A percentile compares a stretch with the other conserved stretches of the same genome.
Conservation (phyloP, 108 stramenopile species). For the Craspedostauros australis region DNA sequence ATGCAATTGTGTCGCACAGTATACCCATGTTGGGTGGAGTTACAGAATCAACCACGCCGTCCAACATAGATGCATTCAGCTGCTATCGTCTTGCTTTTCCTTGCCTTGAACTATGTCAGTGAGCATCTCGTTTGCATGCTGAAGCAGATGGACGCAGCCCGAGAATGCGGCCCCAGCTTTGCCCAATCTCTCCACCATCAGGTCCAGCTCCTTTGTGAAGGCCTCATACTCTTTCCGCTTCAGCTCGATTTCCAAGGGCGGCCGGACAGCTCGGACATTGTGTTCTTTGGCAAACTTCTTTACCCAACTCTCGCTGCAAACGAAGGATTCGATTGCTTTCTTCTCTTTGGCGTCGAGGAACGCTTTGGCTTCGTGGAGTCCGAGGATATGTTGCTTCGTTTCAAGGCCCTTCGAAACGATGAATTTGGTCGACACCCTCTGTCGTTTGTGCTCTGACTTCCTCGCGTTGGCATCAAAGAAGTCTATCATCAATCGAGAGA, state of each 20-base stretch:
- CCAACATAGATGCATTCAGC: no score
- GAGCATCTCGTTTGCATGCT: no score
- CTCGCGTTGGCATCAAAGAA: slow-evolving; percentile 25
- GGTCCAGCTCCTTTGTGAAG: no score
- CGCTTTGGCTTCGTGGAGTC: slow-evolving; percentile 16
- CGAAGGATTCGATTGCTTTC: slow-evolving; percentile 15
- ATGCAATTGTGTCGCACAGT: no score
- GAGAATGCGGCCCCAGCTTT: no score
- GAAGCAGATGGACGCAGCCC: no score
- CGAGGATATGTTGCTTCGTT: slow-evolving; percentile 16
- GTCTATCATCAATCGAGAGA: slow-evolving; percentile 13
- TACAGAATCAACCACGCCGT: no score
- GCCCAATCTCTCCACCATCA: no score
- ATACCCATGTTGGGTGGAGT: no score
- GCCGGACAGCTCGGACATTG: background rate
- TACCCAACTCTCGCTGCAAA: slow-evolving; percentile 29
- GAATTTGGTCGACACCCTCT: slow-evolving; percentile 21
- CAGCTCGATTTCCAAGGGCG: background rate
- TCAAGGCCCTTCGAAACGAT: slow-evolving; percentile 28
- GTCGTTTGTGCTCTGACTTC: slow-evolving; percentile 10
- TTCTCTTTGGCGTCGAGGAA: slow-evolving; percentile 26
- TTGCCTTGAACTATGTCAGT: no score
- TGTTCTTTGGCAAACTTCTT: slow-evolving; percentile 30
- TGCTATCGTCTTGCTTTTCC: no score
- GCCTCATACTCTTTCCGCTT: no score